Evolutionary conservation across 228 moss, liverwort and hornwort species (phyloP), one percentile per base, ranked within the genome.

Genomic region (Sphagnum fallax): DNA sequence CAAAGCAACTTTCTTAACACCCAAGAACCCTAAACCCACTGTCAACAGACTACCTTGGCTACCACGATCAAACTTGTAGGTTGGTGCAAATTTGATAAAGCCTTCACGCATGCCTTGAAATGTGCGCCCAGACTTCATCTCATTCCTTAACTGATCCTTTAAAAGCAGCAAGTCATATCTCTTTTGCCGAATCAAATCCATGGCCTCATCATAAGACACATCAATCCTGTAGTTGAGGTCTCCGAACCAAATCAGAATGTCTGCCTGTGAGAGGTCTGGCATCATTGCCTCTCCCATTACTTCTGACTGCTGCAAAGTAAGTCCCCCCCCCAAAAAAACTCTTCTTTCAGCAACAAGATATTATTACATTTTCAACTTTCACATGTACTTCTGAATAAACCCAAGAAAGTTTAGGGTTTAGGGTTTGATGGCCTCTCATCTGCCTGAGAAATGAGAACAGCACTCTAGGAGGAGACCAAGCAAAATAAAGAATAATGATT

Each of bases 151-250:
- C 59, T 87, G 87, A 61, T 87, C 87, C 10, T 63, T 65, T 16
- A 16, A 16, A 51, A 87, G 78, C 51, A 87, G 80, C 5, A 12
- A 5, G 8, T 83, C 78, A 70, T 73, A 80, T 4, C 67, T 52
- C 57, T 69, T 78, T 47, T 68, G 69, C 6, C 14, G 51, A 4
- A 87, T 76, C 11, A 67, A 68, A 57, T 60, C 66, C 4, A 81
- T 8, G 14, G 80, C 69, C 8, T 80, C 80, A 3, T 87, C 87
- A 70, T 80, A 81, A 0, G 80, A 75, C 13, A 78, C 53, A 7
- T 83, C 83, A 53, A 87, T 78, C 8, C 87, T 83, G 66, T 87
- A 87, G 62, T 87, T 87, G n/a, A 87, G 67, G 78, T 87, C 87
- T 49, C 87, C 87, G 57, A 73, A 71, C 87, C 87, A 87, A 15